Evolutionary conservation across 1,284 basidiomycete genomes (phyloP).

Genomic region (Coniophora puteana): DNA sequence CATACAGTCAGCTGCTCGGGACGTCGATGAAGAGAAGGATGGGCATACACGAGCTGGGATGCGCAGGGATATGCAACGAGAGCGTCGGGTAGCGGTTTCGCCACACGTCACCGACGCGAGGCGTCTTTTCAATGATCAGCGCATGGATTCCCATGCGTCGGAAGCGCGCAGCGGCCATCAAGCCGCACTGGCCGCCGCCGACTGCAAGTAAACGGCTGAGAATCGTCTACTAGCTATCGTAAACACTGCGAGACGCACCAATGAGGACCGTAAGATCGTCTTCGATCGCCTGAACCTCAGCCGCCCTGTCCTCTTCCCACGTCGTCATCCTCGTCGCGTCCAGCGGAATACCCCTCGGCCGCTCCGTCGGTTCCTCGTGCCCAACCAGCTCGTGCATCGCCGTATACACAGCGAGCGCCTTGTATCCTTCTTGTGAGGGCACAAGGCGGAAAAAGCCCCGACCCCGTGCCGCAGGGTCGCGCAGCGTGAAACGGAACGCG

Average conservation of each 20-base stretch:
- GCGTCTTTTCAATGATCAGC: constrained; percentile 11
- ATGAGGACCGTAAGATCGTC: constrained; percentile 3
- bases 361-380: not conserved
- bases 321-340: not conserved
- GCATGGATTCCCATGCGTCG: constrained; percentile 12
- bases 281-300: constrained; percentile 1
- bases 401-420: constrained; percentile 2
- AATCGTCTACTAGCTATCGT: no score
- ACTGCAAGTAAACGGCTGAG: no score
- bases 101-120: constrained; percentile 13
- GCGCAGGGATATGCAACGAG: constrained; percentile 20
- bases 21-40: not conserved
- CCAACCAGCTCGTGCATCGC: constrained; percentile 4
- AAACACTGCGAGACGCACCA: no score
- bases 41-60: constrained; percentile 24
- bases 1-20: not conserved
- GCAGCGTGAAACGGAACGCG: constrained; percentile 2
- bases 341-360: not conserved
- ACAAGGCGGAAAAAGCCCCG: constrained; percentile 4
- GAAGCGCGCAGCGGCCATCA: constrained; percentile 14
- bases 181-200: constrained; percentile 18
- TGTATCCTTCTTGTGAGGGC: constrained; percentile 1
- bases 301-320: not conserved
- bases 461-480: constrained; percentile 1
- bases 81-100: constrained; percentile 14